Evolutionary conservation across 306 rosid species (phyloP).

Genomic region (Cucurbita moschata): DNA sequence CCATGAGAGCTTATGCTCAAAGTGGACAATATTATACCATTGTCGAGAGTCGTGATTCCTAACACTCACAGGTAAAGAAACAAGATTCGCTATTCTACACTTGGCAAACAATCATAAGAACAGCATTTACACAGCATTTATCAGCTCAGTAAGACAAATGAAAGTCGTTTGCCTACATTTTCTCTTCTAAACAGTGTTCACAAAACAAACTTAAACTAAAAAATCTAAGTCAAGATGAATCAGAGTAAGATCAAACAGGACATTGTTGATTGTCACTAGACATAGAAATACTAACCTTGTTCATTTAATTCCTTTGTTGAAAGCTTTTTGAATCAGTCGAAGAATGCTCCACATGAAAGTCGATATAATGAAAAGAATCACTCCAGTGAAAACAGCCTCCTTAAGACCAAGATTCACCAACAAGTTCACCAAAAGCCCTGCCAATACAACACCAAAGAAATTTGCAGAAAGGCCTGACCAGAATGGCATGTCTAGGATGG

Average conservation of each 20-base stretch:
- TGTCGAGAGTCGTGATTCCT: too few relatives aligned
- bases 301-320: conserved; percentile 16
- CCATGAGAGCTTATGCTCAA: too few relatives aligned
- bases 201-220: not conserved
- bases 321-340: conserved; percentile 32
- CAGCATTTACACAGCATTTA: not conserved
- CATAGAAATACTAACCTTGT: not conserved
- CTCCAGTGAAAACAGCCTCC: conserved; percentile 58
- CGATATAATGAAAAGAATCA: conserved; percentile 64
- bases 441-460: conserved; percentile 68
- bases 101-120: not conserved
- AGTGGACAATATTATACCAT: too few relatives aligned
- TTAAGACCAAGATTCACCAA: conserved; percentile 81
- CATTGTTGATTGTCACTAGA: not conserved
- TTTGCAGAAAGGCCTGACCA: conserved; percentile 77
- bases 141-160: not conserved
- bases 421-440: conserved; percentile 80
- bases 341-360: conserved; percentile 91
- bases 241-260: not conserved
- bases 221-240: not conserved
- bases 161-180: not conserved
- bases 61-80: not conserved
- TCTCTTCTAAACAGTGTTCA: not conserved
- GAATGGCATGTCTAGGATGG: conserved; percentile 88
- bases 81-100: not conserved